phyloP scores from a whole-genome alignment of 805 yeast genomes.

The Debaryomyces maramus region DNA sequence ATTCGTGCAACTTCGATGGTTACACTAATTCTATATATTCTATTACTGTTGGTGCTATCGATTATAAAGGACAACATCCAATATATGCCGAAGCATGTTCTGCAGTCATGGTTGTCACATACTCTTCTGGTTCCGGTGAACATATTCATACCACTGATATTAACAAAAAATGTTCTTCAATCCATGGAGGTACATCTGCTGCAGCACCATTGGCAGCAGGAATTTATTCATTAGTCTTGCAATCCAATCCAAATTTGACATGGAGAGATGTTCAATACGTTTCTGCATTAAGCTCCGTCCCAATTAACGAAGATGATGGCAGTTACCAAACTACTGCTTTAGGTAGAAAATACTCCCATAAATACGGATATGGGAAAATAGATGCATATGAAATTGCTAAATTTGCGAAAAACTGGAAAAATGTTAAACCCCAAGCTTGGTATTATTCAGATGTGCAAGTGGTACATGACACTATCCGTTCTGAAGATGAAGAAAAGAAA shows the following conservation, averaged over 20 bases:
- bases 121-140: slow-evolving; percentile 87
- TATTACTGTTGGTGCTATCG: slow-evolving; percentile 92
- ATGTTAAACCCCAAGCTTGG: slow-evolving; percentile 93
- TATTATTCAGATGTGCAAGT: slow-evolving; percentile 46
- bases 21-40: slow-evolving; percentile 95
- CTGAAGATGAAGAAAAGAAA: slow-evolving; percentile 10
- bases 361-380: slow-evolving; percentile 88
- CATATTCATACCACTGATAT: slow-evolving; percentile 87
- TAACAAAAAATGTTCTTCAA: slow-evolving; percentile 61
- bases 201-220: slow-evolving; percentile 99
- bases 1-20: slow-evolving; percentile 95
- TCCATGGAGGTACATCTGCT: slow-evolving; percentile 97
- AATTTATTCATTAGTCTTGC: slow-evolving; percentile 77
- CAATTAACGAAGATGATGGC: slow-evolving; percentile 66
- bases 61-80: slow-evolving; percentile 83
- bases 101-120: slow-evolving; percentile 92
- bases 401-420: slow-evolving; percentile 71
- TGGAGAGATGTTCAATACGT: slow-evolving; percentile 96
- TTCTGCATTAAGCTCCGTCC: slow-evolving; percentile 67
- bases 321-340: slow-evolving; percentile 73
- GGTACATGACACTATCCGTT: slow-evolving; percentile 27
- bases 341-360: slow-evolving; percentile 72
- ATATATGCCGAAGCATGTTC: slow-evolving; percentile 89
- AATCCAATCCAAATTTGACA: slow-evolving; percentile 81
- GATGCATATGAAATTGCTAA: slow-evolving; percentile 79